These are phyloP conservation scores for Coemansia sp. DNA, from an alignment of 192 early-diverging fungal species.

Conservation along the genomic window DNA sequence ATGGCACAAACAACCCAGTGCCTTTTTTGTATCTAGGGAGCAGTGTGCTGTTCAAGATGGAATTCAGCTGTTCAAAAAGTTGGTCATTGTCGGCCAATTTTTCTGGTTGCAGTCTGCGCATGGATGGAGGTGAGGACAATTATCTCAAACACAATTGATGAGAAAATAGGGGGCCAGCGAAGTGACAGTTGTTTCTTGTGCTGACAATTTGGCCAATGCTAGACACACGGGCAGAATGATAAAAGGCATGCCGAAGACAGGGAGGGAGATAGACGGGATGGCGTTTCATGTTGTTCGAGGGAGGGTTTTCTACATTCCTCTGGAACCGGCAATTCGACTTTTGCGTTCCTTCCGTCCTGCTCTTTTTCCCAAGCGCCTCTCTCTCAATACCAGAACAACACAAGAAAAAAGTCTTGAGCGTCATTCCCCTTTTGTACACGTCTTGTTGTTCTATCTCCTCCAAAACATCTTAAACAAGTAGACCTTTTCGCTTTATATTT, in stretches of 20 bases:
- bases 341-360: neutral
- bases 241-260: neutral
- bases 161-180: conserved; percentile 11
- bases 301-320: neutral
- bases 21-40: neutral
- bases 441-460: conserved; percentile 4
- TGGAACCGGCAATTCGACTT: conserved; percentile 6
- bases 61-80: neutral
- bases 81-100: neutral
- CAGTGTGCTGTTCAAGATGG: neutral
- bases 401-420: neutral
- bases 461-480: conserved; percentile 1
- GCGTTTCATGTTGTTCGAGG: neutral
- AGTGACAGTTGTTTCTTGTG: neutral
- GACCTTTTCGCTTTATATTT: neutral
- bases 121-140: neutral
- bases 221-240: neutral
- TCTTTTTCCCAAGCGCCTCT: conserved; percentile 9
- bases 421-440: conserved; percentile 4
- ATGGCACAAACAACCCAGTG: no score
- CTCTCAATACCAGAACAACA: neutral
- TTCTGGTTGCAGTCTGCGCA: neutral
- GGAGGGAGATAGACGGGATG: conserved; percentile 9
- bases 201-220: neutral
- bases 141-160: conserved; percentile 17